phyloP scores from a whole-genome alignment of 2,329 filamentous ascomycete species.

The Podosphaera fusca region DNA sequence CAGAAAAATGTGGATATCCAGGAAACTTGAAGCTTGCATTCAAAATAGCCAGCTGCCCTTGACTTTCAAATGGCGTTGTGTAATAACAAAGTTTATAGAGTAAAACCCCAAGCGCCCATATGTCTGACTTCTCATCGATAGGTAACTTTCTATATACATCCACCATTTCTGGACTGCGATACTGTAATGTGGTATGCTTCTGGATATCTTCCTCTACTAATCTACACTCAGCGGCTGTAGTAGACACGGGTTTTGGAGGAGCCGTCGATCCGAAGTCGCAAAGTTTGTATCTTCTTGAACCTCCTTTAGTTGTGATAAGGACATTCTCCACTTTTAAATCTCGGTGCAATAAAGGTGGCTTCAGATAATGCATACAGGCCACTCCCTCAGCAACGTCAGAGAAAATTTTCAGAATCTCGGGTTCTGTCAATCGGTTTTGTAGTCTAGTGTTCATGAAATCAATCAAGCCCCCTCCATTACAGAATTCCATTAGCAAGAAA shows the following conservation, averaged over 20 bases:
- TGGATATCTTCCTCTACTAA: conserved; percentile 93
- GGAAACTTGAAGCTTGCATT: conserved; percentile 91
- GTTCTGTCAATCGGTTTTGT: conserved; percentile 89
- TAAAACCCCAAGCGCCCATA: conserved; percentile 82
- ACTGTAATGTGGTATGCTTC: conserved; percentile 90
- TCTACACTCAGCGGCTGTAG: conserved; percentile 68
- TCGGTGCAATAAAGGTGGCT: conserved; percentile 74
- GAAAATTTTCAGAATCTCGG: conserved; percentile 93
- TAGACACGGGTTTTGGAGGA: conserved; percentile 60
- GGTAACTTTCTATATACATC: conserved; percentile 92
- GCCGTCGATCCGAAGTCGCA: conserved; percentile 95
- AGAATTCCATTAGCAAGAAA: conserved; percentile 95
- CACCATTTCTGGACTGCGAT: conserved; percentile 94
- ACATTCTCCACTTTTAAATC: conserved; percentile 98
- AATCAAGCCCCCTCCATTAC: conserved; percentile 80
- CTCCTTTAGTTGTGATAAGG: conserved; percentile 42
- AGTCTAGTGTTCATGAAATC: conserved; percentile 99
- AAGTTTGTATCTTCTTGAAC: conserved; percentile 67
- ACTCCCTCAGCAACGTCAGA: conserved; percentile 88
- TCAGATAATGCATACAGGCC: conserved; percentile 97
- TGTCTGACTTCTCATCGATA: conserved; percentile 96
- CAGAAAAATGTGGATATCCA: conserved; percentile 69
- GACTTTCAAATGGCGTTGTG: conserved; percentile 93
- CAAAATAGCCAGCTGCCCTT: conserved; percentile 88
- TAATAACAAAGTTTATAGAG: conserved; percentile 98